These are phyloP conservation scores for Colletotrichum limetticola DNA, from an alignment of 2,329 filamentous ascomycete genomes.

Conservation along the genomic window DNA sequence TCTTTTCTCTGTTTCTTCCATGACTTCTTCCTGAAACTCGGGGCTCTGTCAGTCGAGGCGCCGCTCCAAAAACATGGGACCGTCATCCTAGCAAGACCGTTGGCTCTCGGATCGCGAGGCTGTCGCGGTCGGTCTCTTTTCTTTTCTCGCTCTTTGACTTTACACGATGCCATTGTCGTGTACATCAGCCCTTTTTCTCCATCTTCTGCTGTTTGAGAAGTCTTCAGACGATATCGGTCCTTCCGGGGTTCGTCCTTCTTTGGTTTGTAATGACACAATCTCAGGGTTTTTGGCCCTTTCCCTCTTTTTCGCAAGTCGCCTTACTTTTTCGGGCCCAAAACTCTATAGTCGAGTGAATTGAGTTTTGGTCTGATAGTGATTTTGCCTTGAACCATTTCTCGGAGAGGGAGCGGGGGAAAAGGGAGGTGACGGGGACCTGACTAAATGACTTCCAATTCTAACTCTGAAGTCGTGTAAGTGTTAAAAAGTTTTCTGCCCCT, in stretches of 20 bases:
- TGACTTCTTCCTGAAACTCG: slow-evolving; percentile 26
- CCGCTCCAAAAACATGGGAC: background rate
- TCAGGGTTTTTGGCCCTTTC: background rate
- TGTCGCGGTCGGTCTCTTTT: background rate
- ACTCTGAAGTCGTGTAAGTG: background rate
- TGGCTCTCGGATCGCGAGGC: background rate
- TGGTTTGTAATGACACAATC: background rate
- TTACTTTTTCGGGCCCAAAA: slow-evolving; percentile 4
- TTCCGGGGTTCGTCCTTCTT: background rate
- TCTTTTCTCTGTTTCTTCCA: background rate
- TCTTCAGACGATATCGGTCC: background rate
- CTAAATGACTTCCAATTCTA: background rate
- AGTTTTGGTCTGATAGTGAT: slow-evolving; percentile 27
- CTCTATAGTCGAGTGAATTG: slow-evolving; percentile 10
- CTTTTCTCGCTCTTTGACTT: background rate
- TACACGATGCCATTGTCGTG: background rate
- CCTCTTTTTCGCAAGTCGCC: background rate
- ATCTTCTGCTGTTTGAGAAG: background rate
- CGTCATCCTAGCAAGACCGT: background rate
- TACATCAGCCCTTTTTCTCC: background rate
- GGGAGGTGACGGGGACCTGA: background rate
- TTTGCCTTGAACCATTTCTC: background rate
- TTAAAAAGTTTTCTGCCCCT: background rate
- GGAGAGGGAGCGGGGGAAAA: background rate
- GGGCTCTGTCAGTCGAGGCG: slow-evolving; percentile 18